Evolutionary conservation across 805 yeast species (phyloP).

Genomic region (Cephaloascus fragrans): DNA sequence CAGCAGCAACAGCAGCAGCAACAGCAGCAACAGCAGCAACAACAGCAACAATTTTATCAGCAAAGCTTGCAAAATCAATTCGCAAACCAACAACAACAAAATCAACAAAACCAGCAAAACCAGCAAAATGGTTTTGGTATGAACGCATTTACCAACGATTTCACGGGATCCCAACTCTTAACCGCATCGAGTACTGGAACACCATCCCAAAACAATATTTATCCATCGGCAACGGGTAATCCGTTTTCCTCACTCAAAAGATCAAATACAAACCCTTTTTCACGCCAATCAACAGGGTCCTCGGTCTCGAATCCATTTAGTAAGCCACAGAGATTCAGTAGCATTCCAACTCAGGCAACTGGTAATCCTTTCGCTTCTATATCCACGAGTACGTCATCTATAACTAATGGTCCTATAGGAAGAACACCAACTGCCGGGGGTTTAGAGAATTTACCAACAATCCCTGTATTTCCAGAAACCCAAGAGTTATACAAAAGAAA

Average conservation of each 20-base stretch:
- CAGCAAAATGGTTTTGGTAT: slow-evolving; percentile 30
- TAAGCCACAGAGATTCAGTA: slow-evolving; percentile 7
- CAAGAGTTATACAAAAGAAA: slow-evolving; percentile 27
- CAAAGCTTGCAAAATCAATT: slow-evolving; percentile 5
- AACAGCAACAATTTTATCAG: slow-evolving; percentile 8
- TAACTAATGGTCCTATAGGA: too few relatives aligned
- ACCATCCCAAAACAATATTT: slow-evolving; percentile 4
- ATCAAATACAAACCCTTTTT: slow-evolving; percentile 26
- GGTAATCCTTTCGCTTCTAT: slow-evolving; percentile 58
- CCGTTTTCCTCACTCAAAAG: slow-evolving; percentile 20
- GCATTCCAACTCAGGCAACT: slow-evolving; percentile 25
- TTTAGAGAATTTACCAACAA: slow-evolving; percentile 52
- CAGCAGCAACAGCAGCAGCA: too few relatives aligned
- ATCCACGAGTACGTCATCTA: too few relatives aligned
- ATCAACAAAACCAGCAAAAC: slow-evolving; percentile 26
- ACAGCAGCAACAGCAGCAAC: slow-evolving; percentile 9
- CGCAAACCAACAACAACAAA: slow-evolving; percentile 4
- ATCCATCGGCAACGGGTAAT: slow-evolving; percentile 11
- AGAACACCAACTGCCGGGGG: slow-evolving; percentile 74
- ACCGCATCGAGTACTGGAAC: slow-evolving; percentile 2
- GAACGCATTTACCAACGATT: neutral
- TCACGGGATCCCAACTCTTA: slow-evolving; percentile 1
- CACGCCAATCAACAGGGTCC: slow-evolving; percentile 2
- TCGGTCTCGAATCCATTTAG: slow-evolving; percentile 4
- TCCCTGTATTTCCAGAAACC: slow-evolving; percentile 63